phyloP scores from a whole-genome alignment of 352 stramenopile genomes.

The Pythium plurisporium region DNA sequence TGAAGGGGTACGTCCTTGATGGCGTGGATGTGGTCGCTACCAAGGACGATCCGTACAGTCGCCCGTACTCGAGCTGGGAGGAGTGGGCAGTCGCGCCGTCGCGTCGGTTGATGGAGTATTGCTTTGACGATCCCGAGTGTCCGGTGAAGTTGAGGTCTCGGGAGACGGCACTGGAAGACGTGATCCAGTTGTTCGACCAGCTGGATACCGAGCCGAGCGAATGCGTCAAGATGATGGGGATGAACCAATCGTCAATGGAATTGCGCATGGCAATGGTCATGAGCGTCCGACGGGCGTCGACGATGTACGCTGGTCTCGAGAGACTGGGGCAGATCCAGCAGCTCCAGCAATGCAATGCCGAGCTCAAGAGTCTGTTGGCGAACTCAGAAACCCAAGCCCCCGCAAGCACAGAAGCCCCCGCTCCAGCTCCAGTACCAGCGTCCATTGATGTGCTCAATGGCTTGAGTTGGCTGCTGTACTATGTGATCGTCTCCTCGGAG shows the following conservation, averaged over 20 bases:
- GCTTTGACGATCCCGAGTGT: slow-evolving; percentile 12
- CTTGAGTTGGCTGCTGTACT: slow-evolving; percentile 13
- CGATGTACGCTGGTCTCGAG: neutral
- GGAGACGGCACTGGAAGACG: slow-evolving; percentile 13
- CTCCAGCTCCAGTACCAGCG: slow-evolving; percentile 6
- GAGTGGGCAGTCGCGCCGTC: neutral
- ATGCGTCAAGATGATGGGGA: slow-evolving; percentile 10
- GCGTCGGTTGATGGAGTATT: slow-evolving; percentile 15
- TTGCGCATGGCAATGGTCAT: slow-evolving; percentile 4
- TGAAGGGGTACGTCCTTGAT: slow-evolving; percentile 31
- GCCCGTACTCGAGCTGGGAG: slow-evolving; percentile 18
- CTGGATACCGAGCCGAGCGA: slow-evolving; percentile 13
- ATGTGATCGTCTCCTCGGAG: slow-evolving; percentile 21
- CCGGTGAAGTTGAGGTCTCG: slow-evolving; percentile 11
- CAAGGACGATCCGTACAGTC: slow-evolving; percentile 3
- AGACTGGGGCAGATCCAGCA: neutral
- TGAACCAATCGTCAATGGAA: neutral
- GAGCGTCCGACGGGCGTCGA: neutral
- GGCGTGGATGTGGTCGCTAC: slow-evolving; percentile 13
- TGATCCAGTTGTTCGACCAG: neutral
- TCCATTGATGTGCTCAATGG: neutral
- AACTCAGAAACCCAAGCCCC: too few species aligned
- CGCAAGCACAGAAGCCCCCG: too few species aligned
- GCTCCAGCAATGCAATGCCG: neutral
- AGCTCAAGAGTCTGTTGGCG: too few species aligned